Conservation (phyloP, 2,329 filamentous ascomycete species). For the Colletotrichum acutatum region DNA sequence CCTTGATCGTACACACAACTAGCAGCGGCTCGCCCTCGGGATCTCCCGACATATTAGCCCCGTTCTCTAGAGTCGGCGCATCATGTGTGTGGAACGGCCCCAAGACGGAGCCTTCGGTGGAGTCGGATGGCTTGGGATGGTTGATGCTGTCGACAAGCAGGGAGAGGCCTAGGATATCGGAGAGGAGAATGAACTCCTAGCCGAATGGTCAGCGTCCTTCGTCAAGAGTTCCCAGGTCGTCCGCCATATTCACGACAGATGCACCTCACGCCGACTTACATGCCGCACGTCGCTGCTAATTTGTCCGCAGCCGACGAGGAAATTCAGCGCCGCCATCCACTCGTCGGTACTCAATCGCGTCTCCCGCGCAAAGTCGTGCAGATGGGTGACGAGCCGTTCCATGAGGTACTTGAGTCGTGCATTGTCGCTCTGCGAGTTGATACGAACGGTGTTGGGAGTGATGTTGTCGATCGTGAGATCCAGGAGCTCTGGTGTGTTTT, state of each 20-base stretch:
- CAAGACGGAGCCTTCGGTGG: constrained; percentile 81
- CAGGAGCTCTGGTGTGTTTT: constrained; percentile 61
- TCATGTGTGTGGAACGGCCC: constrained; percentile 85
- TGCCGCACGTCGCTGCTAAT: constrained; percentile 76
- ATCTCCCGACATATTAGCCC: constrained; percentile 71
- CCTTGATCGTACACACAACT: constrained; percentile 73
- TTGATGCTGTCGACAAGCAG: constrained; percentile 81
- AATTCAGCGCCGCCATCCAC: constrained; percentile 78
- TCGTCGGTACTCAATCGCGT: constrained; percentile 77
- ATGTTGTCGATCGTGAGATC: constrained; percentile 80
- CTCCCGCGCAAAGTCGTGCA: constrained; percentile 82
- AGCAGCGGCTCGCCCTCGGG: constrained; percentile 73
- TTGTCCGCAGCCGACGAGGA: constrained; percentile 75
- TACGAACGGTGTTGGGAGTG: constrained; percentile 75
- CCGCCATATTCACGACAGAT: no score
- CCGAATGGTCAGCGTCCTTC: background rate
- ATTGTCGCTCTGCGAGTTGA: constrained; percentile 75
- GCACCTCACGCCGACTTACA: constrained; percentile 48
- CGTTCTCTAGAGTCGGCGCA: constrained; percentile 63
- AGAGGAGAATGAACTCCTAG: constrained; percentile 80
- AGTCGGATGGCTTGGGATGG: constrained; percentile 75
- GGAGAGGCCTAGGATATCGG: constrained; percentile 79
- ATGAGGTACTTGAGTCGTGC: constrained; percentile 74
- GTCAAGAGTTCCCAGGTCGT: background rate
- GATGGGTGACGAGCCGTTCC: constrained; percentile 75